A percentile compares a stretch with the other conserved stretches of the same genome.
phyloP scores from a whole-genome alignment of 2,329 filamentous ascomycete genomes.

The Claviceps paspali region DNA sequence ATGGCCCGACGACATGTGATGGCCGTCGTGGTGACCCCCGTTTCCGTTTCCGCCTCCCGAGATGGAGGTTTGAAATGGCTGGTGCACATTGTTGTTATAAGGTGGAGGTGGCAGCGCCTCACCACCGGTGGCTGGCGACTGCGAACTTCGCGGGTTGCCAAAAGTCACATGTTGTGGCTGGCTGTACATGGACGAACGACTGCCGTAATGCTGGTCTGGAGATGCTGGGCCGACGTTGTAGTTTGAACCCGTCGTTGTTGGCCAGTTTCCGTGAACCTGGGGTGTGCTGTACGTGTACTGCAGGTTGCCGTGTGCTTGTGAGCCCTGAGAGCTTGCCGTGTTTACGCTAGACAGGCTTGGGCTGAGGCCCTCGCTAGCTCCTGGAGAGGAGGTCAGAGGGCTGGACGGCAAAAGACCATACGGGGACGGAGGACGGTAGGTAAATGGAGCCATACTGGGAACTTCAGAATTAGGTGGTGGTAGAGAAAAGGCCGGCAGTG shows the following conservation, averaged over 20 bases:
- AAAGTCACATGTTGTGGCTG: slow-evolving; percentile 34
- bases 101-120: slow-evolving; percentile 52
- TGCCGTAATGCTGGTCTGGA: slow-evolving; percentile 14
- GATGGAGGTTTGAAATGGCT: slow-evolving; percentile 47
- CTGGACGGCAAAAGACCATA: slow-evolving; percentile 14
- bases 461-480: slow-evolving; percentile 21
- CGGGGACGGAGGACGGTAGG: slow-evolving; percentile 13
- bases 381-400: slow-evolving; percentile 24
- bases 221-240: slow-evolving; percentile 38
- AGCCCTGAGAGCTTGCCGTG: slow-evolving; percentile 41
- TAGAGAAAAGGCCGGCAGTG: slow-evolving; percentile 20
- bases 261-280: slow-evolving; percentile 43
- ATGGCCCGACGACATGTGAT: slow-evolving; percentile 17
- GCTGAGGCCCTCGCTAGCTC: slow-evolving; percentile 45
- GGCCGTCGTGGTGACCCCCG: slow-evolving; percentile 20
- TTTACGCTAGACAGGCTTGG: slow-evolving; percentile 46
- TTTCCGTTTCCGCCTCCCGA: slow-evolving; percentile 32
- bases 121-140: slow-evolving; percentile 35
- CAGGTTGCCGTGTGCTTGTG: slow-evolving; percentile 34
- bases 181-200: slow-evolving; percentile 25
- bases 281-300: slow-evolving; percentile 30
- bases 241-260: slow-evolving; percentile 31
- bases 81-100: slow-evolving; percentile 53
- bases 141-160: slow-evolving; percentile 19
- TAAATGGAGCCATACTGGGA: slow-evolving; percentile 18